Base-by-base conservation (phyloP, 148 eudicot genomes). In the Silene latifolia region DNA sequence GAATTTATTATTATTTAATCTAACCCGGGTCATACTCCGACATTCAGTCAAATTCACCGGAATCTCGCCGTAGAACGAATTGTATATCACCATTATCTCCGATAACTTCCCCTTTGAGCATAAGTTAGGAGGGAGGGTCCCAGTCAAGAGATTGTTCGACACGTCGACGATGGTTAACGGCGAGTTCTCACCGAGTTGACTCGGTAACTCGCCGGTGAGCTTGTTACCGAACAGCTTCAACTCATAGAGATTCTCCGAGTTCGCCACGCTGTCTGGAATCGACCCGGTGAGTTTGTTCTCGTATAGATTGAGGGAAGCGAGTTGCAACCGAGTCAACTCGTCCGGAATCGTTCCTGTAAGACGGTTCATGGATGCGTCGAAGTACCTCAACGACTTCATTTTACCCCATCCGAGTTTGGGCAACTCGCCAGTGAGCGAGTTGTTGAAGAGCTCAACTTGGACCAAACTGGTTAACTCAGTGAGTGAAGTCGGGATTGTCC, bases 371-470 rank as follows among this genome's bases (percentile, higher is more conserved):
- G 91, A 88, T 0, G 74, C 88, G 53, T 94, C 98, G 0, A 94
- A 18, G 18, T 72, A 19, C 56, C 90, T 39, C 58, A 94, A 61
- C 10, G 76, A 56, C 25, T 79, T 82, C 88, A 94, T 75, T 0
- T 79, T 84, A 1, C 57, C 63, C 98, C 97, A 94, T 8, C 93
- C 97, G 19, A 8, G 53, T 10, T 24, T 32, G n/a, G 94, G 96
- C 7, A 94, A 47, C 83, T 80, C 88, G 15, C 96, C 96, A 5
- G 83, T 66, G 8, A 94, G 53, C 18, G 86, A 77, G 90, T 94
- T 94, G 14, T 78, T 79, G 66, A 84, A 95, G 2, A 95, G 83
- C 86, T 95, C 98, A 7, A 87, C 73, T 69, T 90, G 97, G 3
- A 82, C 77, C 0, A 82, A 25, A 7, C 79, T 86, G 9, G 83